phyloP scores from a whole-genome alignment of 805 yeast species.

The Ogataea angusta region DNA sequence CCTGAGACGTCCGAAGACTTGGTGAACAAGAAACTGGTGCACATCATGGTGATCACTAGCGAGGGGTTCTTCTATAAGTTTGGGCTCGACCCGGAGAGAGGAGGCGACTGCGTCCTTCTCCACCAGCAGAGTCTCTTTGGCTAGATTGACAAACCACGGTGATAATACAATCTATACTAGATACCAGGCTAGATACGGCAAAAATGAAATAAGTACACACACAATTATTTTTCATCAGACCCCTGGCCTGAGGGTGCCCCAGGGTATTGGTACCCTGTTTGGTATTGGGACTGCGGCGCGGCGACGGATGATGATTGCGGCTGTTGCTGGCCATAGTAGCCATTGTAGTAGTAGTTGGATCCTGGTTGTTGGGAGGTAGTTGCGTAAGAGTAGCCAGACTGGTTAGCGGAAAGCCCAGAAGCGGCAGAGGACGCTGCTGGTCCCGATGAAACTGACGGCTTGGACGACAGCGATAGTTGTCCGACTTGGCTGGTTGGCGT shows the following conservation, averaged over 20 bases:
- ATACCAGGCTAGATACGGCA: constrained; percentile 4
- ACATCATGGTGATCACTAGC: constrained; percentile 77
- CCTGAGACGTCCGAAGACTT: constrained; percentile 21
- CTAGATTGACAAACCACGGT: constrained; percentile 1
- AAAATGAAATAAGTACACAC: constrained; percentile 2
- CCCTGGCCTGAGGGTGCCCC: constrained; percentile 10
- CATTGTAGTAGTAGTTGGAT: constrained; percentile 16
- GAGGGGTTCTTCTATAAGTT: constrained; percentile 85
- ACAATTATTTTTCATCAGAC: constrained; percentile 5
- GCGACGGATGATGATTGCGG: constrained; percentile 10
- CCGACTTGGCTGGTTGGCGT: constrained; percentile 28
- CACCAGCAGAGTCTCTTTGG: constrained; percentile 44
- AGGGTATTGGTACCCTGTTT: constrained; percentile 17
- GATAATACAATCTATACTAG: constrained; percentile 12
- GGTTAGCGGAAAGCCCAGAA: constrained; percentile 11
- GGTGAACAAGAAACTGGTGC: constrained; percentile 33
- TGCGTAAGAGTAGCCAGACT: constrained; percentile 15
- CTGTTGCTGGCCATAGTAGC: constrained; percentile 20
- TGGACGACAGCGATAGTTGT: constrained; percentile 19
- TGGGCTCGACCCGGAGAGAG: constrained; percentile 81
- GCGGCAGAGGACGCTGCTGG: constrained; percentile 5
- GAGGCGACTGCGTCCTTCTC: constrained; percentile 88
- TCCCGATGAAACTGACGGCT: constrained; percentile 14
- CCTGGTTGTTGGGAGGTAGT: constrained; percentile 16
- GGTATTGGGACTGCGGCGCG: constrained; percentile 17